Percentiles rank a stretch among this genome's conserved stretches.
Conservation (phyloP, 192 early-diverging fungal genomes). For the Pecoramyces ruminantium region DNA sequence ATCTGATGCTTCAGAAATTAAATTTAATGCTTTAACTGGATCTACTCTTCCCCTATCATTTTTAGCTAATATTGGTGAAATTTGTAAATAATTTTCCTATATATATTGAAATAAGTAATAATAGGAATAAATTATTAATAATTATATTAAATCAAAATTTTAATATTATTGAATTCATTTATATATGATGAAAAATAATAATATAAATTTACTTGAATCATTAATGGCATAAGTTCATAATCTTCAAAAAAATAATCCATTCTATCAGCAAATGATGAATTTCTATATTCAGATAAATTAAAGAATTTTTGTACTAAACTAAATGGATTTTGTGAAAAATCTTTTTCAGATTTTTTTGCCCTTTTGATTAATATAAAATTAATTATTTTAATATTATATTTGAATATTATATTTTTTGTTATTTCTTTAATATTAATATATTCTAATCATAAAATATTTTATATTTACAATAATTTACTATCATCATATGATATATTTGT, state of each 20-base stretch:
- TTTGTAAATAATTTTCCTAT: constrained; percentile 74
- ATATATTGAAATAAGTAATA: background rate
- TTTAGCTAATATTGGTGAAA: constrained; percentile 27
- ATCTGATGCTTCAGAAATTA: constrained; percentile 68
- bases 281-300: constrained; percentile 19
- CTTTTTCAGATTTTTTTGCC: constrained; percentile 4
- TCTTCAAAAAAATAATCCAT: constrained; percentile 85
- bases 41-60: constrained; percentile 5
- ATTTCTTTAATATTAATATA: no score
- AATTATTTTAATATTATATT: no score
- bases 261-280: constrained; percentile 47
- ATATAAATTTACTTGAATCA: constrained; percentile 55
- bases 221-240: constrained; percentile 67
- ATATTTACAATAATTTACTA: constrained; percentile 48
- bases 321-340: constrained; percentile 35
- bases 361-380: constrained; percentile 1
- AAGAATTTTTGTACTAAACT: constrained; percentile 56
- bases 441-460: no score
- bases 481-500: constrained; percentile 61
- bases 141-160: no score
- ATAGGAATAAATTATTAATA: no score
- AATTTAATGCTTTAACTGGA: constrained; percentile 19
- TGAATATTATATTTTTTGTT: no score
- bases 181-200: no score
- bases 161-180: no score